Conservation (phyloP, 164 flowering plant genomes). For the Vitis vinifera region ASM3070453v1 NC_081806.1:34501-35000, state of each 20-base stretch:
- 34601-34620: background rate
- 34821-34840: too few species aligned
- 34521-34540: background rate
- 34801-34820: background rate
- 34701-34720: background rate
- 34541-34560: background rate
- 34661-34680: background rate
- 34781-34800: background rate
- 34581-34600: background rate
- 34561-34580: background rate
- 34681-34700: background rate
- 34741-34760: conserved; percentile 16
- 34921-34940: too few species aligned
- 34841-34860: too few species aligned
- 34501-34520: background rate
- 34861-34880: background rate
- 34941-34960: too few species aligned
- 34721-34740: background rate
- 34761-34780: background rate
- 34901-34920: too few species aligned
- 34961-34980: too few species aligned
- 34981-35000: too few species aligned
- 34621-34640: too few species aligned
- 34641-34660: too few species aligned
- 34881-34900: background rate